Conservation (phyloP, 139 green algal genomes). For the Dunaliella sp. region DNA sequence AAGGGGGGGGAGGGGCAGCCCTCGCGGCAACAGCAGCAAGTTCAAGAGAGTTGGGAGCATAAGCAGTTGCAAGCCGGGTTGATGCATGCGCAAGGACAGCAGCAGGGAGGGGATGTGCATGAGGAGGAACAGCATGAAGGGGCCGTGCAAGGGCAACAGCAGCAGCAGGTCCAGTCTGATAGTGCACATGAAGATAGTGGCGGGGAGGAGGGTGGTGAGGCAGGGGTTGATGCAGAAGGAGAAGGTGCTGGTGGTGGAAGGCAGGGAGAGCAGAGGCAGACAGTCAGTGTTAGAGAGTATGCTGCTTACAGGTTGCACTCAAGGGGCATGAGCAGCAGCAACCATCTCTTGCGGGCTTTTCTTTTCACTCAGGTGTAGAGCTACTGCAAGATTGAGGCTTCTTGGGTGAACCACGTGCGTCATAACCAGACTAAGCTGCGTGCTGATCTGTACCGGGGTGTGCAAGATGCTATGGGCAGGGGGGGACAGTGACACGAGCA, state of each 20-base stretch:
- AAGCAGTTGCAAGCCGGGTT: not conserved
- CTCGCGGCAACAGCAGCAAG: too few relatives aligned
- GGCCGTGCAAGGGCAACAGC: too few relatives aligned
- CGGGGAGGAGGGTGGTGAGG: not conserved
- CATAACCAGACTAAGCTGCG: not conserved
- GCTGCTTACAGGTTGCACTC: not conserved
- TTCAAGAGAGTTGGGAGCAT: not conserved
- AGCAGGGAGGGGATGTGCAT: too few relatives aligned
- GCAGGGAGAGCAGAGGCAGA: not conserved
- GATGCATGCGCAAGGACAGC: too few relatives aligned
- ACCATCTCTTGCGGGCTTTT: not conserved
- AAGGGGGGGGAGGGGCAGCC: too few relatives aligned
- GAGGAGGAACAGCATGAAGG: too few relatives aligned
- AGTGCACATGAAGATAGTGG: not conserved
- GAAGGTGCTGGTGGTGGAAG: not conserved
- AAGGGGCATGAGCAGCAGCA: not conserved
- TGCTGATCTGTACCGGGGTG: conserved; percentile 8
- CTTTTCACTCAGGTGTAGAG: not conserved
- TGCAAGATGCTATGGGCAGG: not conserved
- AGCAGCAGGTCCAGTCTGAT: too few relatives aligned
- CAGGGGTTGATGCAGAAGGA: not conserved
- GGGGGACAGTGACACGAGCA: not conserved
- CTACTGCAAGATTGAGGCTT: not conserved
- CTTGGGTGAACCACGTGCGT: not conserved
- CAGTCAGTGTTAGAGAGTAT: not conserved